Evolutionary conservation across 192 early-diverging fungal species (phyloP), one percentile per base, ranked within the genome.

Genomic region (Podila epicladia): DNA sequence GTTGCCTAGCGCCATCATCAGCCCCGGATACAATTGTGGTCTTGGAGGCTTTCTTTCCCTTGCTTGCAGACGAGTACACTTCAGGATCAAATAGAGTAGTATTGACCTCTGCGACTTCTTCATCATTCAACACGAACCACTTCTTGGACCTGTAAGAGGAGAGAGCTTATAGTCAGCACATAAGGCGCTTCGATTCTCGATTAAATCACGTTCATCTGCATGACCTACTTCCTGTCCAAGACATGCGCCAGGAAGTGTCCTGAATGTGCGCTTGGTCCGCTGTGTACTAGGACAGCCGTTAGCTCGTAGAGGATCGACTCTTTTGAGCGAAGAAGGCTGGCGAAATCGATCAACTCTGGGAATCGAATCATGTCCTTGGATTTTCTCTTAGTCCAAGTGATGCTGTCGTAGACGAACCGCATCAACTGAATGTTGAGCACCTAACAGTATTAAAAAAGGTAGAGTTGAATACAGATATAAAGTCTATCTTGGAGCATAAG

Each of bases 41-140:
- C 12, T 71, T 74, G 13, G 65, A 15, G n/a, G 24, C 22, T 20
- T 55, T 55, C 17, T 55, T 26, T 12, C 53, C 53, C 4, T 55
- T 55, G 53, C 41, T 55, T 41, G 64, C 19, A 4, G 20, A 41
- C 8, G 65, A 58, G 12, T 58, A 57, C 2, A 65, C 64, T 11
- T 82, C 71, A 15, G 73, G 72, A 22, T 84, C 83, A 31, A 84
- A 84, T 17, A 62, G 49, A 4, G 70, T 72, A 1, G 69, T 58
- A 28, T 67, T 50, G 37, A 84, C 69, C 37, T 75, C 69, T 41
- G 51, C 20, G n/a, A 84, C 83, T 7, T 72, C 72, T 31, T 84
- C 83, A n/a, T 84, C 83, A 63, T 84, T 79, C 51, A 83, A 31
- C 9, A 80, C 67, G 15, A 82, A 75, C 83, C 83, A 84, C 28